Evolutionary conservation across 2,329 filamentous ascomycete species (phyloP).

Genomic region (Parascedosporium putredinis): DNA sequence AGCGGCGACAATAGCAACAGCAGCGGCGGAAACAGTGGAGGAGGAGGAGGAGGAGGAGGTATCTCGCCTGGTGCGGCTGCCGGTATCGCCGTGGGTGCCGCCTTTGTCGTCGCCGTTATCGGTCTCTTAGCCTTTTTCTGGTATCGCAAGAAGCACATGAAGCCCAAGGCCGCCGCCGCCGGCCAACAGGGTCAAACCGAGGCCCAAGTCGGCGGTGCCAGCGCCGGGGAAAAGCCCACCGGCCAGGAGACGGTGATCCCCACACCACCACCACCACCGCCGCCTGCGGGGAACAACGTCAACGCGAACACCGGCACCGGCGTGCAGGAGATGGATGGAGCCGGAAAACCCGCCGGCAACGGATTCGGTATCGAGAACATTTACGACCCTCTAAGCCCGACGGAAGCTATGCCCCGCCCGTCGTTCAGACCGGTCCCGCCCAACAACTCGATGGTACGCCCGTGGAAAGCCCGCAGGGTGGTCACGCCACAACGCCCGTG

Average conservation of each 20-base stretch:
- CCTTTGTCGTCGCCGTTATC: neutral
- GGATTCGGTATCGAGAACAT: conserved; percentile 1
- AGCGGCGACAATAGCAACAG: neutral
- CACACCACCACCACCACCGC: neutral
- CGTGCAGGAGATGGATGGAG: neutral
- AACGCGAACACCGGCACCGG: neutral
- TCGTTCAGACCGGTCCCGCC: neutral
- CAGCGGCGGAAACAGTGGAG: neutral
- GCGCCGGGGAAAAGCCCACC: neutral
- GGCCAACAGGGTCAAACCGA: neutral
- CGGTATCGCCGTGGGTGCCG: conserved; percentile 4
- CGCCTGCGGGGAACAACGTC: neutral
- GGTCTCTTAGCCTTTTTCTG: neutral
- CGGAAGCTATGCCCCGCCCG: neutral
- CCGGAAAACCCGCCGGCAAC: neutral
- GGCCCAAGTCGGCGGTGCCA: neutral
- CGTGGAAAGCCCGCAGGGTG: neutral
- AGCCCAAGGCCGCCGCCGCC: neutral
- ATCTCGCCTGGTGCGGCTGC: neutral
- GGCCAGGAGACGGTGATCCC: neutral
- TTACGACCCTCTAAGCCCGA: neutral
- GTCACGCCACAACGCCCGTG: neutral
- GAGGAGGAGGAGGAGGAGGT: neutral
- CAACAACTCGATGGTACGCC: neutral
- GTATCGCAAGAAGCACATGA: conserved; percentile 1